Base-by-base conservation (phyloP, 1,139 yeast species). In the Suhomyces chickasaworum region DNA sequence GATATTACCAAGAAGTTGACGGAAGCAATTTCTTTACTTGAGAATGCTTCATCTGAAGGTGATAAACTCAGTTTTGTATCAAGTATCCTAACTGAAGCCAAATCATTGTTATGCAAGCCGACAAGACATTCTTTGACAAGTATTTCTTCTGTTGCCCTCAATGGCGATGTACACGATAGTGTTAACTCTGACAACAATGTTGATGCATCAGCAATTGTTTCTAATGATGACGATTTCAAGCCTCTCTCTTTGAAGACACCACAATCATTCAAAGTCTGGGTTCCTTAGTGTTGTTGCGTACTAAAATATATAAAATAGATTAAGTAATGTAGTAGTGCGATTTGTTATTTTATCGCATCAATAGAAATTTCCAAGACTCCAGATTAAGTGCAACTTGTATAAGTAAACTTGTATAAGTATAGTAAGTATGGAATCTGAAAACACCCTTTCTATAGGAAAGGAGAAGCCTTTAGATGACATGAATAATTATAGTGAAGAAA, bases 221-320 rank as follows among this genome's bases (percentile, higher is more conserved):
- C 37, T 27, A 40, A 51, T 12, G 61, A 55, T 45, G 67, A 60
- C 17, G 70, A 69, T 23, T 60, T 79, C 40, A 83, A 84, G 59
- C 96, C 96, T 7, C 75, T 89, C 41, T 87, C 96, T 34, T 71
- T 86, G 51, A 91, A 86, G 55, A 77, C 89, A 13, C 97, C 97
- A 3, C 95, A 87, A 64, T 71, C 84, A 31, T 90, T 89, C 66
- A 87, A 91, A 64, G 86, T 89, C 55, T 90, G 98, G 98, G 87
- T 86, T 39, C 79, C 79, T 31, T 74, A 58, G 55, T 35, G 8
- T 16, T 37, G 37, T 35, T 39, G 31, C 38, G 37, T 38, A 38
- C 32, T 29, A n/a, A 37, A 42, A 41, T 45, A 41, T 45, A 35
- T 41, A 45, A 23, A 20, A 45, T 37, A 45, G 48, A 45, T 34